phyloP scores from a whole-genome alignment of 352 stramenopile genomes.

The Globisporangium apiculatum region DNA sequence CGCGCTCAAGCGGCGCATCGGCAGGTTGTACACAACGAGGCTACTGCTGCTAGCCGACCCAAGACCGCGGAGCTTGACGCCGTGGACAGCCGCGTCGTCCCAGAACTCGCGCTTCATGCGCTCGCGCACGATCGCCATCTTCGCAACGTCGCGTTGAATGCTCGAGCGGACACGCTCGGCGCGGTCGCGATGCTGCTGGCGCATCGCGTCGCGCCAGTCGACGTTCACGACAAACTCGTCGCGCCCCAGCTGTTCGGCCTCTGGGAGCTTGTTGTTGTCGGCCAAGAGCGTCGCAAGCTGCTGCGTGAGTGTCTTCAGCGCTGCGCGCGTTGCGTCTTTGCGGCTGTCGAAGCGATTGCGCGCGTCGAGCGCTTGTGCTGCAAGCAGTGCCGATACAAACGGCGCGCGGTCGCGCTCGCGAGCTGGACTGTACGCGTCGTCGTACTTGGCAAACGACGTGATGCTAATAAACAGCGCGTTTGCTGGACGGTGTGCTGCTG shows the following conservation, averaged over 20 bases:
- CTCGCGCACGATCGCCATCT: conserved; percentile 71
- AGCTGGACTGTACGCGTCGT: conserved; percentile 49
- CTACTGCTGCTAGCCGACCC: neutral
- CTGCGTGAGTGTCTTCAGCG: conserved; percentile 55
- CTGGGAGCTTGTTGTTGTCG: conserved; percentile 62
- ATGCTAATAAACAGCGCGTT: conserved; percentile 58
- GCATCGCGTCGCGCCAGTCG: conserved; percentile 51
- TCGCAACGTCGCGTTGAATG: conserved; percentile 64
- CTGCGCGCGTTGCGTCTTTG: conserved; percentile 57
- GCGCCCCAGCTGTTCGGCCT: conserved; percentile 59
- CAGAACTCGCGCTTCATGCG: conserved; percentile 90
- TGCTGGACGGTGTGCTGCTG: conserved; percentile 16
- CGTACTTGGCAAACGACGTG: conserved; percentile 64
- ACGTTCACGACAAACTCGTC: conserved; percentile 90
- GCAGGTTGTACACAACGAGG: conserved; percentile 77
- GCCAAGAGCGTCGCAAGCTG: conserved; percentile 61
- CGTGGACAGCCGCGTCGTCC: conserved; percentile 72
- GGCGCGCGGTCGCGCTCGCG: conserved; percentile 27
- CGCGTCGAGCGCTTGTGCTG: conserved; percentile 25
- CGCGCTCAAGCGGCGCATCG: conserved; percentile 50
- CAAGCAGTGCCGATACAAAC: conserved; percentile 33
- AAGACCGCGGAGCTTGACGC: conserved; percentile 52
- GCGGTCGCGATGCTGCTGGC: conserved; percentile 38
- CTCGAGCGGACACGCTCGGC: conserved; percentile 56
- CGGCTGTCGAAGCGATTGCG: conserved; percentile 56